Evolutionary conservation across 1,284 basidiomycete genomes (phyloP), one percentile per base, ranked within the genome.

Genomic region (Butyriboletus appendiculatus): DNA sequence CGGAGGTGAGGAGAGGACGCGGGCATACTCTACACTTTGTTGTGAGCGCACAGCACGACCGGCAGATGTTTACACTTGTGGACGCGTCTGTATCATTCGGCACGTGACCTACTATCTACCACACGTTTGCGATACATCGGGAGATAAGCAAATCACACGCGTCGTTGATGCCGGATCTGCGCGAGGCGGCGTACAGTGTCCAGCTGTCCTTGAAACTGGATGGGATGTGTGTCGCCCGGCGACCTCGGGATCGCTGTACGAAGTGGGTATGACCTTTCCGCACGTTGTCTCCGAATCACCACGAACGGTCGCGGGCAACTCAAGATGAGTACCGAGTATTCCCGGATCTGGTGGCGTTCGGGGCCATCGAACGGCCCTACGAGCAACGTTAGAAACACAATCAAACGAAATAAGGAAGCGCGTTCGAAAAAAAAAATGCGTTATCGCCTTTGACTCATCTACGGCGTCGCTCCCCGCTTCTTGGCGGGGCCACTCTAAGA

Each of bases 331-430:
- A n/a, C n/a, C n/a, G n/a, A n/a, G 3, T 14, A 7, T 11, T 20
- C 76, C 56, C 85, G 84, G 22, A 76, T 71, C 57, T 82, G 77
- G 62, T 84, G 82, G 18, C 66, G 65, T 0, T 74, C 65, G 0
- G 84, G 83, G 0, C 76, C 71, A 56, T 86, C n/a, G 84, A 4
- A 86, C 69, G 0, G 80, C 82, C 52, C 78, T 81, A 22, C 5
- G 20, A 2, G 11, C 32, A 20, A 26, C 5, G 3, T 49, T 16
- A 42, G 14, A 24, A 14, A 28, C 28, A 28, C 28, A 28, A 10
- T 4, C 28, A 28, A 28, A 28, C 28, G 3, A 28, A 28, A 48
- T 6, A 26, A 18, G n/a, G 26, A 32, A 20, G 6, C 0, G 3
- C 28, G 10, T 10, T 11, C 28, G 26, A 16, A 16, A 12, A 28